Evolutionary conservation across 495 filamentous ascomycete species (phyloP), one percentile per base, ranked within the genome.

Genomic region (Monascus purpureus): DNA sequence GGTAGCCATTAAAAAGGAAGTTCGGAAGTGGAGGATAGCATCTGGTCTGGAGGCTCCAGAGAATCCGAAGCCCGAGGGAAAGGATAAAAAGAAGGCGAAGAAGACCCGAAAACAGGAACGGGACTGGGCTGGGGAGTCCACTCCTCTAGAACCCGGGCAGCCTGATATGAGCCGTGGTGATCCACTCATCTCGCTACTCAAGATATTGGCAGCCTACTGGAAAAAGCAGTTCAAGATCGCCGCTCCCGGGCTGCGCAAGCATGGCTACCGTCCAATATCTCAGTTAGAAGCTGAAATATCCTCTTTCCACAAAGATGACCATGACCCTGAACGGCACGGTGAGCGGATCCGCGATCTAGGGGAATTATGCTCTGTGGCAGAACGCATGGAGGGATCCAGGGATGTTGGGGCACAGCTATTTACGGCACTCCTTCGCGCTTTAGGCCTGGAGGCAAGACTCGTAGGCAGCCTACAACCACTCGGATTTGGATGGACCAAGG

Each of bases 371-470:
- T 55, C 67, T 13, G 53, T 64, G 13, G 88, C 90, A 2, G 72
- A 70, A 38, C 55, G 66, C 29, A 84, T 82, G 53, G 63, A 73
- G 29, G 92, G 90, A 0, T 93, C 83, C 41, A 70, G 86, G 29
- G 90, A 96, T 50, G 66, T 90, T 12, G 87, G 84, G 4, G 79
- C 80, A 1, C 84, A 94, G 50, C 70, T 99, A 0, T 96, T 99
- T 40, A 90, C 84, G 0, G 82, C 84, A 6, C 55, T 99, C 14
- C 49, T 95, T n/a, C 67, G 92, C 36, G 87, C 75, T 3, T 45
- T 99, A 12, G 80, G 77, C 0, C 59, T 94, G 8, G 83, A 94
- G 37, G 72, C 80, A 13, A 65, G 85, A 25, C 58, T 96, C 43
- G 75, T 95, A 7, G 75, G 77, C 9, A 94, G 70, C 50, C 53